Evolutionary conservation across 345 rosid species (phyloP), one percentile per base, ranked within the genome.

Genomic region (Hibiscus trionum): DNA sequence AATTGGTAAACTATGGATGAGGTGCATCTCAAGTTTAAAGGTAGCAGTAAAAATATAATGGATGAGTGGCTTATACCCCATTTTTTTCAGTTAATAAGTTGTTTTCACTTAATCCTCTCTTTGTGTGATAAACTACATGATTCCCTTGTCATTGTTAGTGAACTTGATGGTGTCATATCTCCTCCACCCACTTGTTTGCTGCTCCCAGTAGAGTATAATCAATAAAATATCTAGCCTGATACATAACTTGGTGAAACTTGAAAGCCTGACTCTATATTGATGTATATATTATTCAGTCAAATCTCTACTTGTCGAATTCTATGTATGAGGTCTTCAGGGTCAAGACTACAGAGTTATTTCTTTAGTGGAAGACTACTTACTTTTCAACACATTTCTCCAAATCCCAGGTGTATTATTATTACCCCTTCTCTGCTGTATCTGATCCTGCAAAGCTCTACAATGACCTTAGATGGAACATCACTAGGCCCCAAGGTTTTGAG

Each of bases 401-500:
- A 58, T 74, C 87, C 62, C 88, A 96, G 98, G 91, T 96, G 77
- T 89, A 96, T 79, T 87, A 85, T 76, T 96, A 90, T 83, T 82
- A 84, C 76, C 97, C 98, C 68, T 96, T 95, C 86, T 96, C 98
- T 58, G 97, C 93, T 37, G 74, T 96, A 71, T 84, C 93, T 73
- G 99, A 93, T 86, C 85, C 93, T 49, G 90, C 94, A 73, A 95
- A 95, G 90, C 93, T 95, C 59, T 95, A 88, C 84, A 95, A 90
- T 77, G 99, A 95, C 86, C 96, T 90, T 58, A 89, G 96, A 84
- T 95, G 99, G 99, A 95, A 92, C 83, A 82, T 95, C 76, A 86
- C 91, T 29, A 88, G 98, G 86, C 98, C 99, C 65, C 99, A 95
- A 84, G 97, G 99, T 72, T 90, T 87, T 83, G 99, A 95, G 89